These are phyloP conservation scores for Allium cepa DNA, from an alignment of 106 monocot genomes.

Conservation along the genomic window DNA sequence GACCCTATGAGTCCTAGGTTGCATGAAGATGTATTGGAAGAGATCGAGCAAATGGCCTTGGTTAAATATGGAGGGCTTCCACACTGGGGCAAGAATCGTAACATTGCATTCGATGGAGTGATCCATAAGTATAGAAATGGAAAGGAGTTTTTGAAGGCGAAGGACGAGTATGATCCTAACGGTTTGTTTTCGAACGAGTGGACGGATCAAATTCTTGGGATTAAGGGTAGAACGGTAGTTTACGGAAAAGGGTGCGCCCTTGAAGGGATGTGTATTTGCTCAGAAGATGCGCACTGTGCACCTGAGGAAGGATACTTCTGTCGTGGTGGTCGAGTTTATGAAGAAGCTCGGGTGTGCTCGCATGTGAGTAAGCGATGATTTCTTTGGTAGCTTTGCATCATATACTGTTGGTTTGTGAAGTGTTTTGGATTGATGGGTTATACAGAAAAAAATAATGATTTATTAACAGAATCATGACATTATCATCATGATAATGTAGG, in stretches of 20 bases:
- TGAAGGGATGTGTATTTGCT: background rate
- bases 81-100: conserved; percentile 6
- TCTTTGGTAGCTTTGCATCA: no score
- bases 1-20: conserved; percentile 41
- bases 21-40: conserved; percentile 49
- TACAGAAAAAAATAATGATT: no score
- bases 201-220: conserved; percentile 54
- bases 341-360: background rate
- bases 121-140: conserved; percentile 25
- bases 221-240: conserved; percentile 25
- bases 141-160: conserved; percentile 34
- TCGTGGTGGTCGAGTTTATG: background rate
- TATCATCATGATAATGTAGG: no score
- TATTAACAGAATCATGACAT: no score
- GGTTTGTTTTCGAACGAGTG: conserved; percentile 69
- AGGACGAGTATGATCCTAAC: conserved; percentile 30
- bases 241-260: background rate
- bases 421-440: no score
- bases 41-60: conserved; percentile 79
- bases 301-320: background rate
- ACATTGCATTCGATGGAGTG: conserved; percentile 38
- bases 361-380: background rate
- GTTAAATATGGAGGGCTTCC: conserved; percentile 50
- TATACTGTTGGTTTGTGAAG: no score
- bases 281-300: background rate